Evolutionary conservation across 2,329 filamentous ascomycete genomes (phyloP).

Genomic region (Epichloe gansuensis): DNA sequence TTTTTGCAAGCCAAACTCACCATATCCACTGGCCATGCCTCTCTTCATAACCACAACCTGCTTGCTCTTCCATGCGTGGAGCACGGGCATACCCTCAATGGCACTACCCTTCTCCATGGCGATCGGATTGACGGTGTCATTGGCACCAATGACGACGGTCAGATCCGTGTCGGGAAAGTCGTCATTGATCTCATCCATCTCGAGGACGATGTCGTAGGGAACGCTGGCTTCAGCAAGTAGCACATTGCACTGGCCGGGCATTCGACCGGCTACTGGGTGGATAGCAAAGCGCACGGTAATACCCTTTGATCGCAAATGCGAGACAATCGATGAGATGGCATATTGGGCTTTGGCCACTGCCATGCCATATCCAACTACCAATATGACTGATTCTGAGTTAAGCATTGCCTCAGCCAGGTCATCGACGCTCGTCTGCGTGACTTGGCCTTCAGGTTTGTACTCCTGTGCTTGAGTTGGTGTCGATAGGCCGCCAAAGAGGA

Average conservation of each 20-base stretch:
- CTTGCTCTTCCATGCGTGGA: slow-evolving; percentile 91
- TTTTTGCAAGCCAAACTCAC: slow-evolving; percentile 29
- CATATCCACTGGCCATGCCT: slow-evolving; percentile 78
- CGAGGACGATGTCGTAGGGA: slow-evolving; percentile 81
- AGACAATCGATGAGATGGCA: slow-evolving; percentile 71
- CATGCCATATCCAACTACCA: slow-evolving; percentile 89
- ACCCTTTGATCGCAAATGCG: slow-evolving; percentile 58
- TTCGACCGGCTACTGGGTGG: slow-evolving; percentile 78
- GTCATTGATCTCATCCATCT: slow-evolving; percentile 96
- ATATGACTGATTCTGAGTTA: slow-evolving; percentile 73
- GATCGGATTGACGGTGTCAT: slow-evolving; percentile 87
- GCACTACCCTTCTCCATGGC: slow-evolving; percentile 70
- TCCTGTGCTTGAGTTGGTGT: slow-evolving; percentile 45
- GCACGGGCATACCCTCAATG: slow-evolving; percentile 84
- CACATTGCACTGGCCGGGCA: slow-evolving; percentile 91
- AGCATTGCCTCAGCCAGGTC: slow-evolving; percentile 66
- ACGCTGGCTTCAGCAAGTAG: slow-evolving; percentile 78
- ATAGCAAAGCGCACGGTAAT: slow-evolving; percentile 81
- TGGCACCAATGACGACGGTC: slow-evolving; percentile 79
- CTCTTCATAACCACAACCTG: slow-evolving; percentile 90
- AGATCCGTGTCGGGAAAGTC: slow-evolving; percentile 79
- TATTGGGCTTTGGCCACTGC: slow-evolving; percentile 90
- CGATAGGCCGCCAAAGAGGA: slow-evolving; percentile 63
- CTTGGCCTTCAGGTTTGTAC: slow-evolving; percentile 65
- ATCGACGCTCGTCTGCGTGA: slow-evolving; percentile 67